Evolutionary conservation across 768 basidiomycete genomes (phyloP), one percentile per base, ranked within the genome.

Genomic region (Serpula lacrymans): DNA sequence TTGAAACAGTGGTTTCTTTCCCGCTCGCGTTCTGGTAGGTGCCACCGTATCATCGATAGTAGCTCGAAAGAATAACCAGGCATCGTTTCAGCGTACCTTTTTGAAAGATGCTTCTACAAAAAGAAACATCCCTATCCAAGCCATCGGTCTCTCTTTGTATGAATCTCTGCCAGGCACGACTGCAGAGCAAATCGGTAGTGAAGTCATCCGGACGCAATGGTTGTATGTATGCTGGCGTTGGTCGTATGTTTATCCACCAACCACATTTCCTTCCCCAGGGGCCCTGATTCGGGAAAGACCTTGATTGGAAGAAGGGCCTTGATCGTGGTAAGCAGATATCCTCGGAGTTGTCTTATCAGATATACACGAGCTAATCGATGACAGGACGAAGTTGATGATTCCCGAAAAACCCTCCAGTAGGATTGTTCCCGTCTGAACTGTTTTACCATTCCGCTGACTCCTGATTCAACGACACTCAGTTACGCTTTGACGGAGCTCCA

Each of bases 181-280:
- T 1, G 79, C 63, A 21, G 80, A 91, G 51, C 77, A 83, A 58
- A 74, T 92, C 37, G 88, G 88, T 35, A 75, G 69, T 44, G 84
- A 96, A 59, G 90, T 99, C 48, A 71, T 96, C 52, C 78, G 94
- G 40, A 99, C 94, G 12, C 96, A 99, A 63, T 99, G 96, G 96
- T 70, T 98, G 87, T 88, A 61, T 58, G 84, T 68, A 14, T 41
- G 36, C 12, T 29, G 25, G 22, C 35, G 42, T 28, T 34, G 37
- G 39, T 18, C 33, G 31, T 37, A 27, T 25, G 17, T 30, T 42
- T 39, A 13, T 45, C 33, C 35, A 32, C 48, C 28, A 9, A 26
- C 32, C 36, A 28, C 24, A 31, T 34, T 45, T 24, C 13, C 26
- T 17, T 39, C 17, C 47, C 31, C 49, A 85, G 82, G 28, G 83